Conservation (phyloP, 805 yeast genomes). For the Kregervanrija pseudodelftensis region DNA sequence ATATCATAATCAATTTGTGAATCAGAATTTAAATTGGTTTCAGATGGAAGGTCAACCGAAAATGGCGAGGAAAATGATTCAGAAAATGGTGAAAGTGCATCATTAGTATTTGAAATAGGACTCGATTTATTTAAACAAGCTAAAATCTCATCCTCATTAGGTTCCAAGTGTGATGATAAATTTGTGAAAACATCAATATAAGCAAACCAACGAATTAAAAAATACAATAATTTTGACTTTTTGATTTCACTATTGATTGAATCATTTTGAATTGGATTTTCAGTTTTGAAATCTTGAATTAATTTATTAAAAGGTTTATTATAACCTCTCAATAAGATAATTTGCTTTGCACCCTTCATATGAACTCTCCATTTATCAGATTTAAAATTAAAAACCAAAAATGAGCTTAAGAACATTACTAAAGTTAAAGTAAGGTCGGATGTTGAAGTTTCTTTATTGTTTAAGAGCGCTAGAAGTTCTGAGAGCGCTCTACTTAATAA, state of each 20-base stretch:
- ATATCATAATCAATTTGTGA: constrained; percentile 25
- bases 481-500: constrained; percentile 50
- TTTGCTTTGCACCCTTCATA: constrained; percentile 59
- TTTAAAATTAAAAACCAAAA: constrained; percentile 41
- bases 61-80: constrained; percentile 5
- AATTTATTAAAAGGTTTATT: constrained; percentile 27
- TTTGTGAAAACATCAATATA: constrained; percentile 61
- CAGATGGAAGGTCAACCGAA: neutral
- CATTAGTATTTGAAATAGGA: neutral
- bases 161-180: constrained; percentile 43
- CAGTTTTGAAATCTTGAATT: constrained; percentile 13
- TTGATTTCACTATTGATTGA: constrained; percentile 20
- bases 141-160: constrained; percentile 19
- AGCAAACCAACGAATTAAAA: constrained; percentile 61
- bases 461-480: constrained; percentile 45
- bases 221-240: constrained; percentile 38
- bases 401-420: constrained; percentile 50
- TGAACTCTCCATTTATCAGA: constrained; percentile 57
- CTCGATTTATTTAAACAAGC: constrained; percentile 5
- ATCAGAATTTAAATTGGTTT: neutral
- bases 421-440: constrained; percentile 64
- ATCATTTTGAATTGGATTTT: constrained; percentile 5
- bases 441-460: constrained; percentile 44
- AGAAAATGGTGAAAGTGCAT: constrained; percentile 8
- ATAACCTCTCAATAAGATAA: constrained; percentile 45